Evolutionary conservation across 176 grass and related monocot species (phyloP).

Genomic region (Otatea glauca): DNA sequence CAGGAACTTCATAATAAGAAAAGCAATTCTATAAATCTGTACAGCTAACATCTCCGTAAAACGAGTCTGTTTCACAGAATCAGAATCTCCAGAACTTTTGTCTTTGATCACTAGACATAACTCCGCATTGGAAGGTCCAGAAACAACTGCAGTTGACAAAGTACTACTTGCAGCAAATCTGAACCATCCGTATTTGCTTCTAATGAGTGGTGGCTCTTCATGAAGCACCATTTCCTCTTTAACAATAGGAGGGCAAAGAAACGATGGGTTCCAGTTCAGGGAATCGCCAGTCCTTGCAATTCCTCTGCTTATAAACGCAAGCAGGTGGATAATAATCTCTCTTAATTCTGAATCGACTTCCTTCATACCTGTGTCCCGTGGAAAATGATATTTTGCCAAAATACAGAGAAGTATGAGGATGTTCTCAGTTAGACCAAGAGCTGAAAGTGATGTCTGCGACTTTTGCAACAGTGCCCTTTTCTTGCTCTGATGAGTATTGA

Average conservation of each 20-base stretch:
- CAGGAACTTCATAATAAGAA: slow-evolving; percentile 87
- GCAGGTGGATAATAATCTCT: slow-evolving; percentile 80
- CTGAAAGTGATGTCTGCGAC: slow-evolving; percentile 70
- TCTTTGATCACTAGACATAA: slow-evolving; percentile 42
- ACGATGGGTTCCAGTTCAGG: slow-evolving; percentile 38
- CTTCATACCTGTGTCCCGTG: slow-evolving; percentile 52
- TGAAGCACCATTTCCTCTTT: slow-evolving; percentile 74
- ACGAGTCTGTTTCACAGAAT: slow-evolving; percentile 55
- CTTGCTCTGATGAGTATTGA: too few relatives aligned
- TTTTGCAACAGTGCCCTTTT: too few relatives aligned
- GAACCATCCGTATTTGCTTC: slow-evolving; percentile 83
- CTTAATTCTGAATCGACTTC: slow-evolving; percentile 78
- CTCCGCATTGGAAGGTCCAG: slow-evolving; percentile 37
- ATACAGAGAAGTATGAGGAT: slow-evolving; percentile 76
- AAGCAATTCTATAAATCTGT: slow-evolving; percentile 84
- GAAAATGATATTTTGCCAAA: slow-evolving; percentile 67
- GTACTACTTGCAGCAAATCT: slow-evolving; percentile 43
- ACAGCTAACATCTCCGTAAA: slow-evolving; percentile 72
- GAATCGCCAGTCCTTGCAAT: slow-evolving; percentile 47
- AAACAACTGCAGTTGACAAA: slow-evolving; percentile 37
- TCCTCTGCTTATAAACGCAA: slow-evolving; percentile 91
- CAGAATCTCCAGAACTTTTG: slow-evolving; percentile 46
- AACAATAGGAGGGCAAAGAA: slow-evolving; percentile 59
- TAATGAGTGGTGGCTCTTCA: slow-evolving; percentile 58
- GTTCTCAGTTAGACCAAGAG: slow-evolving; percentile 73